phyloP scores from a whole-genome alignment of 306 rosid species.

The Prunus salicina region DNA sequence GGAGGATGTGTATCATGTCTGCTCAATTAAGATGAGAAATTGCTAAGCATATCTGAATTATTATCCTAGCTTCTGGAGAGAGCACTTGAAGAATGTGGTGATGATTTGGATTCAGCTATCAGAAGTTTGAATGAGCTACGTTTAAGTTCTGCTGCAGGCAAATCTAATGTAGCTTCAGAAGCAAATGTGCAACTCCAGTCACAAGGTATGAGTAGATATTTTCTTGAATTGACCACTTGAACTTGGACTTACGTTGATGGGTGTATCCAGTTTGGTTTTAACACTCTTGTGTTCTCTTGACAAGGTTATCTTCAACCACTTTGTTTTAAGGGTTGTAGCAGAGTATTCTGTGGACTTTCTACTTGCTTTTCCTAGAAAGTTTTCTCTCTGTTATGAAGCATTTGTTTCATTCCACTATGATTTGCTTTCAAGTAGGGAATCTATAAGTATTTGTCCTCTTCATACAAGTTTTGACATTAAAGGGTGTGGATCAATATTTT shows the following conservation, averaged over 20 bases:
- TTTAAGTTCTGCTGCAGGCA: slow-evolving; percentile 29
- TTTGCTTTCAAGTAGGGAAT: background rate
- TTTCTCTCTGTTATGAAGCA: background rate
- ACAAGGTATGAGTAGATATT: slow-evolving; percentile 26
- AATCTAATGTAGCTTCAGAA: slow-evolving; percentile 27
- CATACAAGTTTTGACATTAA: background rate
- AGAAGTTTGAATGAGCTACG: slow-evolving; percentile 66
- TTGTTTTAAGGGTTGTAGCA: background rate
- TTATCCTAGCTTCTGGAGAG: slow-evolving; percentile 56
- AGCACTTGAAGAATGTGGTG: slow-evolving; percentile 71
- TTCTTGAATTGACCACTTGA: background rate
- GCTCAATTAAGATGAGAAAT: background rate
- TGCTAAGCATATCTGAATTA: slow-evolving; percentile 6
- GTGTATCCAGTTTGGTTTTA: background rate
- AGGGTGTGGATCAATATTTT: slow-evolving; percentile 5
- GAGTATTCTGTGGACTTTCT: background rate
- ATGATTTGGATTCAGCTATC: slow-evolving; percentile 78
- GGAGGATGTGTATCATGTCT: background rate
- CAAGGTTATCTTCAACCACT: background rate
- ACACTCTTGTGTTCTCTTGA: background rate
- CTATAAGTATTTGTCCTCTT: background rate
- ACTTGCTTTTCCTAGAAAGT: background rate
- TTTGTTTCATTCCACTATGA: background rate
- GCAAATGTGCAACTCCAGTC: slow-evolving; percentile 36
- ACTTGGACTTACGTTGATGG: background rate